These are phyloP conservation scores for Cyberlindnera maritima DNA, from an alignment of 805 yeast genomes.

Conservation along the genomic window DNA sequence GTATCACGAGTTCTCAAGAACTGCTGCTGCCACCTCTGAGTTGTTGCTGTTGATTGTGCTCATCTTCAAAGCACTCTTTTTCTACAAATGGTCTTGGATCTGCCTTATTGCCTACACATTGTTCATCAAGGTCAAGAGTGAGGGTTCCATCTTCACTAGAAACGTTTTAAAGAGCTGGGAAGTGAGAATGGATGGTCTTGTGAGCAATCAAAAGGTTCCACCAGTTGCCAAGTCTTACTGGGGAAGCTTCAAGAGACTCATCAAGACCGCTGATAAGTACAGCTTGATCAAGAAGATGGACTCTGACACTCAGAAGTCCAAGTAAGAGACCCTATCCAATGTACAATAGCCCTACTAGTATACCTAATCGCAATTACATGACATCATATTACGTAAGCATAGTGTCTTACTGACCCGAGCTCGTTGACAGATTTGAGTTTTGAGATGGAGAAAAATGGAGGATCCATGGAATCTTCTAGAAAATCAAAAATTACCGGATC, in stretches of 20 bases:
- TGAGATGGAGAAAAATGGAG: neutral
- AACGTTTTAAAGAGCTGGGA: conserved; percentile 66
- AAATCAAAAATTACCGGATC: conserved; percentile 10
- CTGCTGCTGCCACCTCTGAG: conserved; percentile 59
- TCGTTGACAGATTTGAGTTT: neutral
- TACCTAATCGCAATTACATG: neutral
- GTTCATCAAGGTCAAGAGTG: conserved; percentile 77
- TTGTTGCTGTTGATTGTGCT: conserved; percentile 39
- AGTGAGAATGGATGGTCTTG: conserved; percentile 57
- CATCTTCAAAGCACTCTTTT: conserved; percentile 53
- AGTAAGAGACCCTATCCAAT: neutral
- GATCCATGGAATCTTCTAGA: conserved; percentile 21
- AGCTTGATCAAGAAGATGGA: conserved; percentile 20
- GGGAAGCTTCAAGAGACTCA: conserved; percentile 41
- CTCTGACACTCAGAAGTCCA: conserved; percentile 8
- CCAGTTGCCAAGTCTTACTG: conserved; percentile 47
- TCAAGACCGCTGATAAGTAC: conserved; percentile 21
- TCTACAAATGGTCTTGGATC: conserved; percentile 61
- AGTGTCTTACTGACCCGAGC: neutral
- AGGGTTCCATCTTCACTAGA: conserved; percentile 71
- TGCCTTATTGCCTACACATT: conserved; percentile 50
- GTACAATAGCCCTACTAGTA: neutral
- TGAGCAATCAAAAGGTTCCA: conserved; percentile 53
- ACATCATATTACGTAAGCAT: neutral
- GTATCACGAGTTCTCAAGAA: conserved; percentile 59